These are phyloP conservation scores for grape (Vitis vinifera) DNA, from an alignment of 164 flowering plant genomes.

Conservation along the genomic window DNA sequence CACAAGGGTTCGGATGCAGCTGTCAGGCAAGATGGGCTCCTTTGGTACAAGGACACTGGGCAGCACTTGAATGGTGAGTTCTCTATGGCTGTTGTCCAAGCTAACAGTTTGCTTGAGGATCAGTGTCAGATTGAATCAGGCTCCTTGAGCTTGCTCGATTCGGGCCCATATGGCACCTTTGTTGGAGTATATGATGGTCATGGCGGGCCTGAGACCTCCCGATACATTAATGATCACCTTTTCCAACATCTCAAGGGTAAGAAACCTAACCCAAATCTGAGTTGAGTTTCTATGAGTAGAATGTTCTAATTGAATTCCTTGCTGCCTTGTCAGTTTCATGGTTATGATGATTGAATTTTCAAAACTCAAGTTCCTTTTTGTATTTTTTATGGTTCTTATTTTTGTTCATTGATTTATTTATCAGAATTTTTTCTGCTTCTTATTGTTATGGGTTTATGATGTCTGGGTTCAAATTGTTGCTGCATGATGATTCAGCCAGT, in stretches of 20 bases:
- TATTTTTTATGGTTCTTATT: background rate
- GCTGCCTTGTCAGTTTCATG: too few species aligned
- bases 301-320: background rate
- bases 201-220: constrained; percentile 67
- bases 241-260: constrained; percentile 53
- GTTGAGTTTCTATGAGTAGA: too few species aligned
- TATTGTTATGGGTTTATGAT: background rate
- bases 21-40: constrained; percentile 54
- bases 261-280: background rate
- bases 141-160: constrained; percentile 41
- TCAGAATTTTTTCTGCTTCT: background rate
- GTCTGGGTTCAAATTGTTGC: background rate
- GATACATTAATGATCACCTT: constrained; percentile 44
- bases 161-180: constrained; percentile 59
- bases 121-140: constrained; percentile 70
- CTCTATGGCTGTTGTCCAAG: constrained; percentile 65
- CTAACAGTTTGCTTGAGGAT: constrained; percentile 62
- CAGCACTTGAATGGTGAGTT: constrained; percentile 55
- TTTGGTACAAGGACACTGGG: constrained; percentile 60
- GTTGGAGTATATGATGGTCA: constrained; percentile 65
- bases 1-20: constrained; percentile 38
- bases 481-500: background rate
- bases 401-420: background rate
- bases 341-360: too few species aligned
- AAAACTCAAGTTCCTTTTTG: background rate